Percentiles rank a stretch among this genome's conserved stretches.
Conservation (phyloP, 169 alveolate species). For the Haemoproteus tartakovskyi region DNA sequence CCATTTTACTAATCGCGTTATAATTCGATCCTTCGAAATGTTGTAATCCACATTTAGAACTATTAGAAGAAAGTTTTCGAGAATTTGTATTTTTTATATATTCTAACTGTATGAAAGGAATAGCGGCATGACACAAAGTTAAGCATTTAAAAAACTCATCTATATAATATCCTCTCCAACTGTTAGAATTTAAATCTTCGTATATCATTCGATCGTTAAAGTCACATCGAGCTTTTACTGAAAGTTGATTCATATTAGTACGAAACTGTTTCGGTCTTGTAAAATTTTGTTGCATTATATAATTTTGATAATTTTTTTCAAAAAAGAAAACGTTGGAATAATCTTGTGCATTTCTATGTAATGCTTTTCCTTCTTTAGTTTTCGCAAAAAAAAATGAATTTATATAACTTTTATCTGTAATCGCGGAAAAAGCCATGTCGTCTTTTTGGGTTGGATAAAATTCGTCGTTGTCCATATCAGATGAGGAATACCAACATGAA, state of each 20-base stretch:
- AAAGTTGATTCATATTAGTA: slow-evolving; percentile 9
- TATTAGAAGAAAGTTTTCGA: slow-evolving; percentile 16
- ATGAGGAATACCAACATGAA: neutral
- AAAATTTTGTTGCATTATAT: slow-evolving; percentile 34
- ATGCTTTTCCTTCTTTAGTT: too few species aligned
- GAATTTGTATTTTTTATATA: slow-evolving; percentile 34
- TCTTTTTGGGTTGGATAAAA: neutral
- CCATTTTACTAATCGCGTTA: too few species aligned
- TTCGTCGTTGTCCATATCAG: neutral
- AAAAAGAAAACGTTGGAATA: neutral
- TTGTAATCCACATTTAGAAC: slow-evolving; percentile 30
- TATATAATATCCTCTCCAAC: slow-evolving; percentile 62
- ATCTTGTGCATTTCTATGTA: too few species aligned
- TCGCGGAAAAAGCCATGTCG: neutral
- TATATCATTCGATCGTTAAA: slow-evolving; percentile 49
- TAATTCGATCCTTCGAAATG: slow-evolving; percentile 16
- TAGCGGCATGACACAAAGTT: slow-evolving; percentile 46
- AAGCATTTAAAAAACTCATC: slow-evolving; percentile 66
- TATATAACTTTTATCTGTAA: too few species aligned
- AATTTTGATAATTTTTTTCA: slow-evolving; percentile 23
- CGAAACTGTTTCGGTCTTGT: slow-evolving; percentile 51
- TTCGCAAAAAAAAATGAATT: too few species aligned
- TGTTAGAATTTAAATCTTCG: slow-evolving; percentile 43
- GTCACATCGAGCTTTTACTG: slow-evolving; percentile 27
- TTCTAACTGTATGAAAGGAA: slow-evolving; percentile 51